Conservation (phyloP, 73 alveolate genomes). For the Stentor roeselii region DNA sequence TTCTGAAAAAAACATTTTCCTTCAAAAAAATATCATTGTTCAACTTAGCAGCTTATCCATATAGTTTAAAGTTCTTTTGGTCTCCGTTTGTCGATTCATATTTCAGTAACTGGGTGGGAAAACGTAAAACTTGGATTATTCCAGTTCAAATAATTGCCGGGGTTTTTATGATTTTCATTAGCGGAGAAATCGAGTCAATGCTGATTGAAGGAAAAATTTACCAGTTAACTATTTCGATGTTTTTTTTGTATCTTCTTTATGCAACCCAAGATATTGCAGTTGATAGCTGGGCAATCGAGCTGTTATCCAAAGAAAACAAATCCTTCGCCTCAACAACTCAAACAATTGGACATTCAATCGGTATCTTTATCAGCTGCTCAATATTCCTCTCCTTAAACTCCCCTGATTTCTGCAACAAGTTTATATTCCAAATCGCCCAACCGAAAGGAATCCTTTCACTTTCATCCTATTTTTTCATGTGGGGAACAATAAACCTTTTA, state of each 20-base stretch:
- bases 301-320: slow-evolving; percentile 45
- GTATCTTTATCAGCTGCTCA: slow-evolving; percentile 44
- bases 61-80: slow-evolving; percentile 37
- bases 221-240: slow-evolving; percentile 17
- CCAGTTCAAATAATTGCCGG: slow-evolving; percentile 36
- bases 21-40: slow-evolving; percentile 45
- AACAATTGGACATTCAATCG: slow-evolving; percentile 62
- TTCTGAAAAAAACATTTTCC: slow-evolving; percentile 44
- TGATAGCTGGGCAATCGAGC: slow-evolving; percentile 81
- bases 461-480: slow-evolving; percentile 29
- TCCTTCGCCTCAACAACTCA: slow-evolving; percentile 55
- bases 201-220: slow-evolving; percentile 28
- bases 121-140: slow-evolving; percentile 50
- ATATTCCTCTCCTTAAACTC: slow-evolving; percentile 50
- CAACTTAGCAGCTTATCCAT: slow-evolving; percentile 36
- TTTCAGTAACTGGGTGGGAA: slow-evolving; percentile 36
- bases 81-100: slow-evolving; percentile 57
- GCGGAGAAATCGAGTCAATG: slow-evolving; percentile 17
- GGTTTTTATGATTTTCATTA: slow-evolving; percentile 19
- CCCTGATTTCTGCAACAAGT: slow-evolving; percentile 50
- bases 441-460: slow-evolving; percentile 34
- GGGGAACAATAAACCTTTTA: slow-evolving; percentile 31
- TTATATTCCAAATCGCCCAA: slow-evolving; percentile 18
- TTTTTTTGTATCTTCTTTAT: slow-evolving; percentile 31
- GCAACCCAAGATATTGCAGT: slow-evolving; percentile 72